phyloP scores from a whole-genome alignment of 2,329 filamentous ascomycete species.

The Pseudonectria foliicola region DNA sequence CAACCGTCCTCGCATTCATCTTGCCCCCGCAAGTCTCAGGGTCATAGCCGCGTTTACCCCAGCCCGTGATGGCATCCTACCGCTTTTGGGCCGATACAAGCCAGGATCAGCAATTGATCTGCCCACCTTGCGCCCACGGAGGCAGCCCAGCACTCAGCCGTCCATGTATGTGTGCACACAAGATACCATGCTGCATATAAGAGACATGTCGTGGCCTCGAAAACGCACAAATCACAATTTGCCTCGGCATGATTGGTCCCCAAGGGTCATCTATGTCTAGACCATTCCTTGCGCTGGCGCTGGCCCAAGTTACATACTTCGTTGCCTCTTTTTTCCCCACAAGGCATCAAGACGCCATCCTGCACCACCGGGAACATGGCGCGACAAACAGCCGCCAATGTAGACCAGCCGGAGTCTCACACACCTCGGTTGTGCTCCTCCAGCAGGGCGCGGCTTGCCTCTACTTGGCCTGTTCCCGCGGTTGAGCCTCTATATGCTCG shows the following conservation, averaged over 20 bases:
- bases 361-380: slow-evolving; percentile 9
- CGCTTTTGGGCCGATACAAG: slow-evolving; percentile 3
- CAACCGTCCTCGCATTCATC: no score
- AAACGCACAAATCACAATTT: no score
- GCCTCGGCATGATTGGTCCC: no score
- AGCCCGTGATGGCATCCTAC: slow-evolving; percentile 9
- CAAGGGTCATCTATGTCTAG: no score
- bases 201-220: no score
- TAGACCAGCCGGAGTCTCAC: slow-evolving; percentile 20
- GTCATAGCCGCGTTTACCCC: slow-evolving; percentile 14
- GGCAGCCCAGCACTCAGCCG: no score
- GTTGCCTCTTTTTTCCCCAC: slow-evolving; percentile 7
- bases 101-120: slow-evolving; percentile 13
- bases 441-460: slow-evolving; percentile 25
- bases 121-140: slow-evolving; percentile 4
- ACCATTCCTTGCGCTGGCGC: no score
- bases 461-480: slow-evolving; percentile 19
- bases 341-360: slow-evolving; percentile 19
- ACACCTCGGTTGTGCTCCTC: slow-evolving; percentile 13
- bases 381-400: slow-evolving; percentile 19
- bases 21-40: slow-evolving; percentile 5
- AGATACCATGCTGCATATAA: no score
- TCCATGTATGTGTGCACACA: no score
- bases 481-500: slow-evolving; percentile 17
- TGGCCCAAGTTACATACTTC: no score